Percentiles rank a stretch among this genome's conserved stretches.
These are phyloP conservation scores for Hypoxylon sp. DNA, from an alignment of 2,329 filamentous ascomycete genomes.

Conservation along the genomic window DNA sequence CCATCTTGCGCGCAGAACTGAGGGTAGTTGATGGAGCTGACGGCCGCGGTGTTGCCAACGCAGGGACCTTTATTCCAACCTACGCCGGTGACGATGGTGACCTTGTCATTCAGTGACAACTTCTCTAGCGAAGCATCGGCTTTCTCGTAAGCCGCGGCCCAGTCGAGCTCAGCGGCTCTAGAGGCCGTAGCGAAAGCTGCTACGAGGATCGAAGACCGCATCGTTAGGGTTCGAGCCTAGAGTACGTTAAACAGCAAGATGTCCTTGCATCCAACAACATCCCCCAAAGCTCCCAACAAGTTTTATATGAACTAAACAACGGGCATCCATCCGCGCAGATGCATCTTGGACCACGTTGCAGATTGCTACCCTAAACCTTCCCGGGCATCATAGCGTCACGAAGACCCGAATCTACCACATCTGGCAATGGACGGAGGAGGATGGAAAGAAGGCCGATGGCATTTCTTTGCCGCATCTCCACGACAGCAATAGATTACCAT, in stretches of 20 bases:
- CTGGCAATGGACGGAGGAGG: conserved; percentile 43
- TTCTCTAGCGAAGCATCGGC: conserved; percentile 71
- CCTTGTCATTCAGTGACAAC: conserved; percentile 79
- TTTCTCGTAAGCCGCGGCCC: conserved; percentile 75
- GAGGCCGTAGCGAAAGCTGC: conserved; percentile 35
- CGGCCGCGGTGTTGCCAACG: conserved; percentile 68
- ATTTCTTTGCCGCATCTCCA: conserved; percentile 36
- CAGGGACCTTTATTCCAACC: conserved; percentile 79
- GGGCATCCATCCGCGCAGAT: background rate
- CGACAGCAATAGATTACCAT: conserved; percentile 36
- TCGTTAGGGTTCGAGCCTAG: conserved; percentile 19
- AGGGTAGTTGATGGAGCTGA: conserved; percentile 69
- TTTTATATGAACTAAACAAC: conserved; percentile 35
- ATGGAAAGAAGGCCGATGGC: conserved; percentile 36
- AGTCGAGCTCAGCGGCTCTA: conserved; percentile 49
- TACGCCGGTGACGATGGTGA: conserved; percentile 79
- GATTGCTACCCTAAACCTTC: conserved; percentile 24
- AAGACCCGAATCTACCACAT: conserved; percentile 36
- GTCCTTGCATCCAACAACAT: background rate
- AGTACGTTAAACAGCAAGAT: conserved; percentile 3
- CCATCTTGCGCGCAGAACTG: conserved; percentile 82
- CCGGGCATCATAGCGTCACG: conserved; percentile 17
- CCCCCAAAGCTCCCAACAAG: conserved; percentile 2
- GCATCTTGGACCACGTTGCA: conserved; percentile 22
- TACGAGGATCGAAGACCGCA: conserved; percentile 35